These are phyloP conservation scores for Fragilariopsis cylindrus DNA, from an alignment of 108 stramenopile species.

Conservation along the genomic window DNA sequence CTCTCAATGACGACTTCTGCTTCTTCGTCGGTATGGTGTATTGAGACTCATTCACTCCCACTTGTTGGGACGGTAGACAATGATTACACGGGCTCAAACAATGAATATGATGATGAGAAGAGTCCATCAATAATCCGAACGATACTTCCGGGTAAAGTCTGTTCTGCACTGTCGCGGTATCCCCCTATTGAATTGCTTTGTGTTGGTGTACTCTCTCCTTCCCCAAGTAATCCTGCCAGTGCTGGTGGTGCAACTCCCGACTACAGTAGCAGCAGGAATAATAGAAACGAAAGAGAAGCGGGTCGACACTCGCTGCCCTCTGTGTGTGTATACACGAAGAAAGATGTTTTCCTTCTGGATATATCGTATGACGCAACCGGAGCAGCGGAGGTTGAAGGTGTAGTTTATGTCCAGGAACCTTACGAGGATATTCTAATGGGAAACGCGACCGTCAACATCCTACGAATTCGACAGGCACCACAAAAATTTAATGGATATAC, in stretches of 20 bases:
- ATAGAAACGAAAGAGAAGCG: constrained; percentile 2
- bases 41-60: constrained; percentile 61
- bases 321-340: constrained; percentile 70
- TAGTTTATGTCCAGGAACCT: constrained; percentile 50
- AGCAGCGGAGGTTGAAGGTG: constrained; percentile 28
- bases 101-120: neutral
- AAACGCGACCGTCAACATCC: constrained; percentile 35
- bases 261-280: neutral
- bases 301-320: constrained; percentile 33
- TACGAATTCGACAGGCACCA: constrained; percentile 66
- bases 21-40: constrained; percentile 21
- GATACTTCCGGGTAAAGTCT: constrained; percentile 40
- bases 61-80: constrained; percentile 33
- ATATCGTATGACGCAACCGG: constrained; percentile 33
- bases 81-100: constrained; percentile 11
- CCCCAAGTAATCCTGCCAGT: constrained; percentile 1
- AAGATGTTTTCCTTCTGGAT: constrained; percentile 63
- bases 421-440: constrained; percentile 53
- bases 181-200: constrained; percentile 64
- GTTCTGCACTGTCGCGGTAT: constrained; percentile 45
- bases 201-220: constrained; percentile 44
- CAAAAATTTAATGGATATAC: constrained; percentile 43
- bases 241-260: neutral
- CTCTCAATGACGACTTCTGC: constrained; percentile 17
- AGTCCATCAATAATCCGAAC: constrained; percentile 28